Percentiles rank a stretch among this genome's conserved stretches.
These are phyloP conservation scores for Tylopilus sp. DNA, from an alignment of 1,284 basidiomycete genomes.

Conservation along the genomic window DNA sequence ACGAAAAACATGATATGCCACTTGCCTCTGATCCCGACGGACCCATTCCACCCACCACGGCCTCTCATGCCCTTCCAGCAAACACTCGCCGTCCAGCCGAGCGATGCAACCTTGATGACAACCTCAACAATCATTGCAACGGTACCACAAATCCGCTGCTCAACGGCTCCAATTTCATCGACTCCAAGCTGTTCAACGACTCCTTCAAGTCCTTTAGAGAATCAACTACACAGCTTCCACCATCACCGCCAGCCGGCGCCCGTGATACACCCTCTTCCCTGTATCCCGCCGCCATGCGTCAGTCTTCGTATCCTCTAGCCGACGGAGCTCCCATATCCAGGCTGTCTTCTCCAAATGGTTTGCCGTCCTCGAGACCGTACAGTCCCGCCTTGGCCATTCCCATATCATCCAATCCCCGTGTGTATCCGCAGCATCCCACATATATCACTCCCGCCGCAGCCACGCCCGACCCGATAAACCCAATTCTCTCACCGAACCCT, in stretches of 20 bases:
- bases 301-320: conserved; percentile 41
- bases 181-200: conserved; percentile 29
- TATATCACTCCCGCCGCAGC: conserved; percentile 59
- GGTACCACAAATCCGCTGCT: conserved; percentile 31
- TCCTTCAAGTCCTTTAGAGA: conserved; percentile 33
- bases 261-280: conserved; percentile 31
- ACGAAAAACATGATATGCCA: conserved; percentile 23
- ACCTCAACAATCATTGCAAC: conserved; percentile 19
- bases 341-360: conserved; percentile 28
- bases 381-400: conserved; percentile 42
- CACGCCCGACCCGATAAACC: conserved; percentile 53
- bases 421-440: conserved; percentile 69
- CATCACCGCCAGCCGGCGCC: conserved; percentile 25
- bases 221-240: conserved; percentile 21
- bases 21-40: conserved; percentile 28
- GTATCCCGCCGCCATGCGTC: conserved; percentile 42
- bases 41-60: conserved; percentile 32
- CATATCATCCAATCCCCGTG: conserved; percentile 62
- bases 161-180: conserved; percentile 31
- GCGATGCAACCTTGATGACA: conserved; percentile 49
- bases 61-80: conserved; percentile 43
- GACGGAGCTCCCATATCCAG: conserved; percentile 38
- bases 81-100: conserved; percentile 44
- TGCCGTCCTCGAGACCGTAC: conserved; percentile 58
- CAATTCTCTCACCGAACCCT: conserved; percentile 50